phyloP scores from a whole-genome alignment of 2,329 filamentous ascomycete species.

The Colletotrichum horii region DNA sequence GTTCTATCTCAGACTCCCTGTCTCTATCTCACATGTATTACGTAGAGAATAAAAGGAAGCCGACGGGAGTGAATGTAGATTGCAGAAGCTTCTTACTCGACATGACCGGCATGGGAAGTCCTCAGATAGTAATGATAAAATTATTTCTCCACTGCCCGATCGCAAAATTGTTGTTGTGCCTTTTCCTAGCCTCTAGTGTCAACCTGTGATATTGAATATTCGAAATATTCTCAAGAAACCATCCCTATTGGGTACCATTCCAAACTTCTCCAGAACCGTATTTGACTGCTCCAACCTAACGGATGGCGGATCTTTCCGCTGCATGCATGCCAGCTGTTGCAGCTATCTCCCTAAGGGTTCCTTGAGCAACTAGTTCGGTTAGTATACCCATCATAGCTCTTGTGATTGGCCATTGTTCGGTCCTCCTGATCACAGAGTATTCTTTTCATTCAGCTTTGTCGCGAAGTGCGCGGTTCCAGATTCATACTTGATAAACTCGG shows the following conservation, averaged over 20 bases:
- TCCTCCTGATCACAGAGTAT: fast-evolving
- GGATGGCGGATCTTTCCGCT: too few species aligned
- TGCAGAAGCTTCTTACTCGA: background rate
- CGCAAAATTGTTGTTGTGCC: too few species aligned
- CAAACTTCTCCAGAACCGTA: fast-evolving
- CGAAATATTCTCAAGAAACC: fast-evolving
- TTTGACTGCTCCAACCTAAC: background rate
- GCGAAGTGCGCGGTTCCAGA: background rate
- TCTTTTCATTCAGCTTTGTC: fast-evolving
- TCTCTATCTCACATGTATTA: background rate
- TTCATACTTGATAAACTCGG: background rate
- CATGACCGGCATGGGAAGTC: too few species aligned
- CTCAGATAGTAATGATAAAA: too few species aligned
- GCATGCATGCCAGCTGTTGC: background rate
- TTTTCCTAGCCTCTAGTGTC: background rate
- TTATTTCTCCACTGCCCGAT: too few species aligned
- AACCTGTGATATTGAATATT: fast-evolving
- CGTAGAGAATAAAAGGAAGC: fast-evolving
- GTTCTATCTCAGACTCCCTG: fast-evolving
- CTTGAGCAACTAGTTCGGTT: fast-evolving
- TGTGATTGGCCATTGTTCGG: fast-evolving
- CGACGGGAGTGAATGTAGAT: background rate
- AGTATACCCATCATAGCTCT: fast-evolving
- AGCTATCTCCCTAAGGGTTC: background rate
- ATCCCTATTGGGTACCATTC: background rate